Percentiles rank a stretch among this genome's conserved stretches.
phyloP scores from a whole-genome alignment of 2,329 filamentous ascomycete species.

The Zelopaecilomyces penicillatus region DNA sequence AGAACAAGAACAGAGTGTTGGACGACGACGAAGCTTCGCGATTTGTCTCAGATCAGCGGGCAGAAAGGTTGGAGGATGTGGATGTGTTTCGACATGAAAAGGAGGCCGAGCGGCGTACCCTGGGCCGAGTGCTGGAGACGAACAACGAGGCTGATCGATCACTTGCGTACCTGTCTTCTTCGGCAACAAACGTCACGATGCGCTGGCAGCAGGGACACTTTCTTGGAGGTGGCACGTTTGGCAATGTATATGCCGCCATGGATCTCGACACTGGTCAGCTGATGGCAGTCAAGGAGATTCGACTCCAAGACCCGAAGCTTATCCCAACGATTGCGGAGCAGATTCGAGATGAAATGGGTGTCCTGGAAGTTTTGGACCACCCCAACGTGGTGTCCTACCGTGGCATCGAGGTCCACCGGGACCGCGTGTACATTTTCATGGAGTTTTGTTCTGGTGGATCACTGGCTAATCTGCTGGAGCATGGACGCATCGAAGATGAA shows the following conservation, averaged over 20 bases:
- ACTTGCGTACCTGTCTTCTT: constrained; percentile 85
- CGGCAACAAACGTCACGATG: constrained; percentile 88
- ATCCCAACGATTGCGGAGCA: constrained; percentile 91
- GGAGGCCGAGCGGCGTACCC: constrained; percentile 74
- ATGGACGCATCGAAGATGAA: constrained; percentile 95
- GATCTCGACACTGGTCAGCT: constrained; percentile 92
- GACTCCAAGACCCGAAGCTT: constrained; percentile 89
- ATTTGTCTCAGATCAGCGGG: constrained; percentile 66
- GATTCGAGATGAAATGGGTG: constrained; percentile 94
- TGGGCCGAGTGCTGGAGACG: constrained; percentile 86
- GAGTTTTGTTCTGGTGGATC: constrained; percentile 97
- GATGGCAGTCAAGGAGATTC: constrained; percentile 98
- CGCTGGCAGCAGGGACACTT: constrained; percentile 99
- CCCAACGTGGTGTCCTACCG: constrained; percentile 97
- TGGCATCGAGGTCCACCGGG: constrained; percentile 93
- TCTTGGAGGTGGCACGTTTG: constrained; percentile 93
- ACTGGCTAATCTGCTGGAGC: constrained; percentile 79
- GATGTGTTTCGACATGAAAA: constrained; percentile 72
- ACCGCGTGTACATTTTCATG: constrained; percentile 99
- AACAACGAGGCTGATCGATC: constrained; percentile 94
- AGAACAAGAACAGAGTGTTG: constrained; percentile 63
- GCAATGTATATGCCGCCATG: constrained; percentile 94
- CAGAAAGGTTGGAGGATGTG: constrained; percentile 63
- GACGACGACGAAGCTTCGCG: constrained; percentile 81
- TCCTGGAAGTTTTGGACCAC: constrained; percentile 90